Base-by-base conservation (phyloP, 2,329 filamentous ascomycete genomes). In the Fusarium miscanthi region DNA sequence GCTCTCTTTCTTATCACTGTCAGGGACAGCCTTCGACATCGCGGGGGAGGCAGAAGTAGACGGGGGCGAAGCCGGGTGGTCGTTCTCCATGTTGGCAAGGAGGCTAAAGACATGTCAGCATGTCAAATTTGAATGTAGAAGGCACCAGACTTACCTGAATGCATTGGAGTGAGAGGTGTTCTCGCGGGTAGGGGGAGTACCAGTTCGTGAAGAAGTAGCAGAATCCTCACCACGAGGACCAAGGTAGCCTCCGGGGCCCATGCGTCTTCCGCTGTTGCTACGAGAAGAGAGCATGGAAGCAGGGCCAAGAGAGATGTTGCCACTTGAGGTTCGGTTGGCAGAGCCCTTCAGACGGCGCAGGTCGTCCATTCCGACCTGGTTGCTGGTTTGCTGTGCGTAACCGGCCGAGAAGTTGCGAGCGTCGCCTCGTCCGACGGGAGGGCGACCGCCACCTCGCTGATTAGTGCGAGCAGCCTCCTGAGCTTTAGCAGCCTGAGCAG, bases 291-390 rank as follows among this genome's bases (percentile, higher is more conserved):
- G 93, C 88, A 97, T 93, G 70, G 94, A 95, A 58, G 92, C 92
- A 17, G 96, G 95, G 35, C 94, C 95, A 73, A 98, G 84, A 77
- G 88, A 85, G 78, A 90, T 82, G 83, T 90, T 87, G 83, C 91
- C 83, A 87, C 90, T 87, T 80, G 91, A 80, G 70, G 88, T 80
- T 77, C 89, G 85, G 85, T 87, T 88, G 53, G 87, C 84, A 37
- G 85, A 85, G 46, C 87, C 87, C 84, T 92, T 93, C 76, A 99
- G 88, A 77, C 94, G 93, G 72, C 94, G 92, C 66, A 99, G 88
- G 80, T 99, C 96, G 77, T 98, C 95, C 85, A 94, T 94, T 69
- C 91, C 93, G 74, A 99, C 92, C 77, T 93, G 93, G 85, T 96
- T 97, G 76, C 93, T 94, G 58, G 91, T 90, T 72, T 91, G 88